Evolutionary conservation across 2,329 filamentous ascomycete genomes (phyloP).

Genomic region (Apiospora marii): DNA sequence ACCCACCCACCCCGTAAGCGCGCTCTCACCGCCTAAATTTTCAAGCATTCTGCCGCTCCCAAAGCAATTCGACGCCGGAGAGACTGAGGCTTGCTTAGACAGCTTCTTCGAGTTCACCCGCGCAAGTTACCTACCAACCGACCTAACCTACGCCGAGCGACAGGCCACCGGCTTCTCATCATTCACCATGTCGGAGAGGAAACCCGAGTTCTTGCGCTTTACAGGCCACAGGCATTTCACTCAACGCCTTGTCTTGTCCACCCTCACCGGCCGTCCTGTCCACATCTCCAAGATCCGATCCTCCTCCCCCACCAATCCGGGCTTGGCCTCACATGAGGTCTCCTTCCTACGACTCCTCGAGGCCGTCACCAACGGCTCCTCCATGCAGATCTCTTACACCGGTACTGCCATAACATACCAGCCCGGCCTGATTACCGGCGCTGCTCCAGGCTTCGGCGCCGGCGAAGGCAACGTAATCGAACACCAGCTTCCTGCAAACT

Average conservation of each 20-base stretch:
- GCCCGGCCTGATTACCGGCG: conserved; percentile 90
- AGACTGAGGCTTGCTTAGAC: conserved; percentile 6
- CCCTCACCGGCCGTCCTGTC: conserved; percentile 86
- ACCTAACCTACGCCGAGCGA: not conserved
- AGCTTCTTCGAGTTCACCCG: conserved; percentile 19
- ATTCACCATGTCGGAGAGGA: conserved; percentile 40
- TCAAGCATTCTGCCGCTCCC: conserved; percentile 31
- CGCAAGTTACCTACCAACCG: not conserved
- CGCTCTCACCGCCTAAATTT: conserved; percentile 32
- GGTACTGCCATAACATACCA: conserved; percentile 93
- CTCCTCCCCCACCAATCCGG: conserved; percentile 83
- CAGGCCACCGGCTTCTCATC: not conserved
- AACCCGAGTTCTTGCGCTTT: conserved; percentile 73
- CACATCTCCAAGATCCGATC: conserved; percentile 95
- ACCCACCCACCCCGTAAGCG: not conserved
- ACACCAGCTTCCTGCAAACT: conserved; percentile 80
- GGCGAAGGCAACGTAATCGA: conserved; percentile 75
- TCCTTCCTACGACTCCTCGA: conserved; percentile 96
- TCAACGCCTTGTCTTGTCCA: conserved; percentile 86
- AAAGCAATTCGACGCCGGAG: not conserved
- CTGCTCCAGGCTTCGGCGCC: conserved; percentile 77
- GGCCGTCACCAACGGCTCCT: conserved; percentile 91
- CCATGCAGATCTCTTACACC: conserved; percentile 95
- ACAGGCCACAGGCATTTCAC: conserved; percentile 85
- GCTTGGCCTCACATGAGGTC: conserved; percentile 90